phyloP scores from a whole-genome alignment of 2,329 filamentous ascomycete genomes.

The Pseudonectria foliicola region DNA sequence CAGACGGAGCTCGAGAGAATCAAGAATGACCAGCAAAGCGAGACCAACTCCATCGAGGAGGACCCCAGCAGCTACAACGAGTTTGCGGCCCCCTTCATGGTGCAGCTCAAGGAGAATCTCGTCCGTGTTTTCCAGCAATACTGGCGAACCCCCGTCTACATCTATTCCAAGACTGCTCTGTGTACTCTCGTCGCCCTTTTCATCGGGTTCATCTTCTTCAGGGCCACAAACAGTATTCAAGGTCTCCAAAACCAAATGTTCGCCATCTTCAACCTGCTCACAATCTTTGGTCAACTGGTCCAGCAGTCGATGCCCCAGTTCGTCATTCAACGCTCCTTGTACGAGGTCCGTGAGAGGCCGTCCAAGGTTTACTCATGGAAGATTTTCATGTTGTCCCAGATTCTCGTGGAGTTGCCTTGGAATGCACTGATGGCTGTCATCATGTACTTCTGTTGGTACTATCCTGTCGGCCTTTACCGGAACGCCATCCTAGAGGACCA shows the following conservation, averaged over 20 bases:
- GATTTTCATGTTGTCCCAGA: constrained; percentile 75
- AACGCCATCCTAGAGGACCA: constrained; percentile 59
- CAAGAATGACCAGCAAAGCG: constrained; percentile 38
- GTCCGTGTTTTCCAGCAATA: constrained; percentile 82
- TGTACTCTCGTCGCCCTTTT: constrained; percentile 62
- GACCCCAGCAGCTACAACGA: constrained; percentile 54
- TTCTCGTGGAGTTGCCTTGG: constrained; percentile 81
- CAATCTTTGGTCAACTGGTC: constrained; percentile 71
- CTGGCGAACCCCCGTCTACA: constrained; percentile 84
- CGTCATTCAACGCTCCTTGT: constrained; percentile 71
- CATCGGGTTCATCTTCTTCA: constrained; percentile 76
- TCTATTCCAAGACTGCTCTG: constrained; percentile 72
- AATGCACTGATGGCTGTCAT: constrained; percentile 69
- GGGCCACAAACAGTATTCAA: constrained; percentile 62
- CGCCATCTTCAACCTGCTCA: constrained; percentile 75
- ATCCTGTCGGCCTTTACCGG: constrained; percentile 68
- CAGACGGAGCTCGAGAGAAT: constrained; percentile 52
- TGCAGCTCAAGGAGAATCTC: constrained; percentile 61
- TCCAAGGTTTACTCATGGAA: constrained; percentile 82
- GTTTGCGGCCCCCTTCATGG: constrained; percentile 68
- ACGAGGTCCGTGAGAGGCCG: constrained; percentile 78
- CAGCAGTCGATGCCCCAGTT: constrained; percentile 85
- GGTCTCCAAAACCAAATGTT: constrained; percentile 85
- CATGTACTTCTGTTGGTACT: constrained; percentile 80
- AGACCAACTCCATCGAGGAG: constrained; percentile 21